A percentile compares a stretch with the other conserved stretches of the same genome.
phyloP scores from a whole-genome alignment of 2,329 filamentous ascomycete species.

The Hysterium pulicare region DNA sequence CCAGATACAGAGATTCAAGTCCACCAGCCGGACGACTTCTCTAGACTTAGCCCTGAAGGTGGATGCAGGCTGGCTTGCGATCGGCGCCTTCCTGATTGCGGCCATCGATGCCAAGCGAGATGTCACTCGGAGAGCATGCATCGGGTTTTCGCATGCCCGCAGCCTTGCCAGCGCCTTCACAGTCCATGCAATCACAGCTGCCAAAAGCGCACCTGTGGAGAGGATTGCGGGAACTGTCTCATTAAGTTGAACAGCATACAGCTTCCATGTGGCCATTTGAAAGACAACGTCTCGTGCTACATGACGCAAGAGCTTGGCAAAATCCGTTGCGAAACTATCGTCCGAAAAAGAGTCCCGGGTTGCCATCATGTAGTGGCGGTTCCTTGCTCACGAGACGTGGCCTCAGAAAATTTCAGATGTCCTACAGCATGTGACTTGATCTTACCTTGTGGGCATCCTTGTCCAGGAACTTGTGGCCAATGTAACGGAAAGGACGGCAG shows the following conservation, averaged over 20 bases:
- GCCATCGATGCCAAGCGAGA: constrained; percentile 24
- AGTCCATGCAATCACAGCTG: constrained; percentile 25
- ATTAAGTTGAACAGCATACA: constrained; percentile 16
- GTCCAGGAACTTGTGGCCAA: constrained; percentile 45
- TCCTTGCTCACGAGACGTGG: constrained; percentile 50
- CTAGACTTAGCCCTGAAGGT: constrained; percentile 25
- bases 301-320: constrained; percentile 40
- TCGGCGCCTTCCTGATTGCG: constrained; percentile 22
- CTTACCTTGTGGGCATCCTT: constrained; percentile 59
- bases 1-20: constrained; percentile 20
- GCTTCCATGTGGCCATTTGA: constrained; percentile 27
- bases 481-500: constrained; percentile 45
- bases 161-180: constrained; percentile 27
- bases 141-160: constrained; percentile 19
- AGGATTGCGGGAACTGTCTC: constrained; percentile 21
- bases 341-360: constrained; percentile 49
- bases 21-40: constrained; percentile 26
- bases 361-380: constrained; percentile 56
- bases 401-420: constrained; percentile 46
- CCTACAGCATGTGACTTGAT: constrained; percentile 42
- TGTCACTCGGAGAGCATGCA: constrained; percentile 33
- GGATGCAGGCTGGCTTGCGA: constrained; percentile 24
- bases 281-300: constrained; percentile 16
- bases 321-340: constrained; percentile 49
- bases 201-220: constrained; percentile 25